Conservation (phyloP, 768 basidiomycete species). For the Pisolithus albus region DNA sequence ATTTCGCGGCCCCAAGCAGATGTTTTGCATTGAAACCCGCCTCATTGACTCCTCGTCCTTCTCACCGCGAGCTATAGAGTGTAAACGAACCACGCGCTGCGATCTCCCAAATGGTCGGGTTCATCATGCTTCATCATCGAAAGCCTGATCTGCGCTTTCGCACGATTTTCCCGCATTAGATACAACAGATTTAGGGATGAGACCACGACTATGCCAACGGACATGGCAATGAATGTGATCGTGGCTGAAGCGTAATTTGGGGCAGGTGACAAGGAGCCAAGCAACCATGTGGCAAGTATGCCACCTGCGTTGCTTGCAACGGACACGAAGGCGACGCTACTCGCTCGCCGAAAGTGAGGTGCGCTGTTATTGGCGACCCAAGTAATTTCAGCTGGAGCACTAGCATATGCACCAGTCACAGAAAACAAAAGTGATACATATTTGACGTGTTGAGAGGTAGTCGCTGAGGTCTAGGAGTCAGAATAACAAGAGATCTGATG, state of each 20-base stretch:
- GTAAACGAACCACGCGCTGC: constrained; percentile 50
- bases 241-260: constrained; percentile 47
- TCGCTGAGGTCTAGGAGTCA: constrained; percentile 9
- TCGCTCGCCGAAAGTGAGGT: constrained; percentile 51
- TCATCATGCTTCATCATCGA: constrained; percentile 30
- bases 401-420: constrained; percentile 45
- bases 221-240: constrained; percentile 28
- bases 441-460: constrained; percentile 32
- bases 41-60: not conserved
- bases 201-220: constrained; percentile 34
- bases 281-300: constrained; percentile 55
- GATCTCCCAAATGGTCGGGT: constrained; percentile 38
- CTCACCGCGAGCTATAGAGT: constrained; percentile 25
- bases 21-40: too few species aligned
- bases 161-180: constrained; percentile 37
- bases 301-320: constrained; percentile 55
- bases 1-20: too few species aligned
- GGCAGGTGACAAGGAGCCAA: constrained; percentile 42
- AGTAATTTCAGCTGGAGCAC: constrained; percentile 46
- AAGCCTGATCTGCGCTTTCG: constrained; percentile 35
- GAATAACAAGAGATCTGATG: not conserved
- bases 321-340: constrained; percentile 50
- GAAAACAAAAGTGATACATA: constrained; percentile 54
- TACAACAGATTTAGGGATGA: constrained; percentile 34
- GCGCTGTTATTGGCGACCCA: constrained; percentile 60